These are phyloP conservation scores for Claviceps purpurea DNA, from an alignment of 2,329 filamentous ascomycete genomes.

Conservation along the genomic window DNA sequence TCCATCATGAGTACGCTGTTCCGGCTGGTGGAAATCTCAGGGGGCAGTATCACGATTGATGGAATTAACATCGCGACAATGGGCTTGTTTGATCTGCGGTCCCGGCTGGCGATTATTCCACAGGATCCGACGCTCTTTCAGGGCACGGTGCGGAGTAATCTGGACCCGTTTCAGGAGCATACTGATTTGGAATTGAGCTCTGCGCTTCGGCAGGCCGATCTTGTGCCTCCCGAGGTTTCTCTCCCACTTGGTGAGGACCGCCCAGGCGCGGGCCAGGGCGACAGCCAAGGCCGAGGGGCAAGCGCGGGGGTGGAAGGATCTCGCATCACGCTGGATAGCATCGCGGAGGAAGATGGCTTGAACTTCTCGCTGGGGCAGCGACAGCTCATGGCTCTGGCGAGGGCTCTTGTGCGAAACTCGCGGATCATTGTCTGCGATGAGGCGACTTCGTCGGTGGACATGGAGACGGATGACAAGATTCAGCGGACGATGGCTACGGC, in stretches of 20 bases:
- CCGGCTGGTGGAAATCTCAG: conserved; percentile 55
- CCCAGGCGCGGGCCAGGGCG: conserved; percentile 20
- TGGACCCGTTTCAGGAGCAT: conserved; percentile 72
- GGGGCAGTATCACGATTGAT: conserved; percentile 50
- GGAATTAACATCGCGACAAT: conserved; percentile 58
- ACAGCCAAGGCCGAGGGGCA: conserved; percentile 28
- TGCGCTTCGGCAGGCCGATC: conserved; percentile 62
- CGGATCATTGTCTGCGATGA: conserved; percentile 97
- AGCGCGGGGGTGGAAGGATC: conserved; percentile 37
- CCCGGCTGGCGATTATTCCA: conserved; percentile 67
- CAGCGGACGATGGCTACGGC: conserved; percentile 75
- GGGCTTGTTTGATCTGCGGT: conserved; percentile 62
- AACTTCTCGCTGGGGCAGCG: conserved; percentile 94
- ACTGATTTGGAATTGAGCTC: conserved; percentile 66
- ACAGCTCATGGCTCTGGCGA: conserved; percentile 86
- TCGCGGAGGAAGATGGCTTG: conserved; percentile 85
- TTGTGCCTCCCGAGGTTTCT: conserved; percentile 46
- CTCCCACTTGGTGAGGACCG: conserved; percentile 51
- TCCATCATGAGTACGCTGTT: conserved; percentile 76
- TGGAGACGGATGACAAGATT: conserved; percentile 94
- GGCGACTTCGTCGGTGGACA: conserved; percentile 83
- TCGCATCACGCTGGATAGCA: conserved; percentile 68
- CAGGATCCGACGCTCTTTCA: conserved; percentile 76
- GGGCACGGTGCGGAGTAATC: conserved; percentile 65
- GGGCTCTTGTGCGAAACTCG: conserved; percentile 73